Evolutionary conservation across 805 yeast species (phyloP), one percentile per base, ranked within the genome.

Genomic region (Candida maltosa): DNA sequence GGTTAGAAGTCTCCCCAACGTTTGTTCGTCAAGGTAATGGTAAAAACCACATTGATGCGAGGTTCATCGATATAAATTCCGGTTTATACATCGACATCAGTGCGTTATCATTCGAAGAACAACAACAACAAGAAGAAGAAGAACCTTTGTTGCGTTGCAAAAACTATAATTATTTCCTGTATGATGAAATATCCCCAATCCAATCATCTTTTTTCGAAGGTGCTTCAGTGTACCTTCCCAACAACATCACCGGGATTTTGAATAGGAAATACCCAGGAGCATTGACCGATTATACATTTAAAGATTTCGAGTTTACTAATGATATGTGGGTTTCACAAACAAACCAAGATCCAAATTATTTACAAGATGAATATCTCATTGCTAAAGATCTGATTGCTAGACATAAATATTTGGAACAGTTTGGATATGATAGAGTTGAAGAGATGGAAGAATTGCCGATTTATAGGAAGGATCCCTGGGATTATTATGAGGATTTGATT

Each of bases 281-380:
- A 4, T 56, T 44, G 42, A 57, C 60, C 22, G 55, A 56, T 33
- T 32, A 37, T 3, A 41, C 46, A 29, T 62, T 57, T 41, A 33
- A 45, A 14, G 47, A 54, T 28, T 62, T 65, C 42, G 62, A 65
- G 34, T 70, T 56, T 46, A 73, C 67, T 40, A 35, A 45, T n/a
- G 73, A 70, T 38, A 43, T 71, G 23, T 73, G 77, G 78, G 74
- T 73, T 3, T 63, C 72, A 4, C 68, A 70, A 43, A 47, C 53
- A 16, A 46, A 49, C 25, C 30, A 37, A 5, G 35, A 55, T 1
- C 71, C 72, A n/a, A 34, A 38, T 10, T 35, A 41, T 6, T 49
- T 46, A 16, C 60, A 59, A 36, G 69, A 66, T 32, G 72, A 65
- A 41, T 70, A 60, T 49, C 41, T 42, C 16, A 58, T 56, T 14